phyloP scores from a whole-genome alignment of 1,284 basidiomycete species.

The Marasmius sp. region DNA sequence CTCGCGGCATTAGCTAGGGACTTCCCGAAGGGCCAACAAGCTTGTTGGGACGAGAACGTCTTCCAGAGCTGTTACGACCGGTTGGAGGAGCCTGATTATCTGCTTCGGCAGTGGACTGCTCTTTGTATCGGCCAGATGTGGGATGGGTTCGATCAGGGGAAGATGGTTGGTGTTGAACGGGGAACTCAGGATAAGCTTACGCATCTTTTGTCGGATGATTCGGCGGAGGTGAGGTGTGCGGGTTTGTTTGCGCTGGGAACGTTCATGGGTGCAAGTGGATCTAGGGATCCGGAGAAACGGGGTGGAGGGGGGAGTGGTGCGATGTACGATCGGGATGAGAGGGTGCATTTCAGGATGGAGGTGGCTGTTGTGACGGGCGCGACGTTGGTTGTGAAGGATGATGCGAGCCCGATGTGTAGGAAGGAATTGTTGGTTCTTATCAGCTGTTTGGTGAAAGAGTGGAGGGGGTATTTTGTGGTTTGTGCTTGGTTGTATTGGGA shows the following conservation, averaged over 20 bases:
- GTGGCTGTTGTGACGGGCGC: constrained; percentile 77
- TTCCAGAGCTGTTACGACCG: constrained; percentile 90
- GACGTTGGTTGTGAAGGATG: constrained; percentile 83
- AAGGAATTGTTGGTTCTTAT: constrained; percentile 93
- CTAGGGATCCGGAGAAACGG: constrained; percentile 59
- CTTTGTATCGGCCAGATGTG: constrained; percentile 95
- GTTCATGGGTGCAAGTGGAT: constrained; percentile 88
- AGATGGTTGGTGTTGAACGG: constrained; percentile 80
- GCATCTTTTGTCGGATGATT: constrained; percentile 81
- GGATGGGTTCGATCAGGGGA: constrained; percentile 91
- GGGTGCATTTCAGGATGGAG: constrained; percentile 78
- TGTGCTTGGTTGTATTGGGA: constrained; percentile 97
- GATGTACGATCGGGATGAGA: constrained; percentile 80
- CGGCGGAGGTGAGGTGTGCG: constrained; percentile 91
- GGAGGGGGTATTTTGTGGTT: constrained; percentile 93
- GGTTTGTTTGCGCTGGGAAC: constrained; percentile 92
- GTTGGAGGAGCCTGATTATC: constrained; percentile 87
- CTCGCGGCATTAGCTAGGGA: constrained; percentile 91
- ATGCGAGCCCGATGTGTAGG: constrained; percentile 94
- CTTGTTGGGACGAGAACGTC: constrained; percentile 83
- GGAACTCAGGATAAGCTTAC: constrained; percentile 89
- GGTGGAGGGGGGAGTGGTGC: constrained; percentile 88
- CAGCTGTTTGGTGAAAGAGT: constrained; percentile 92
- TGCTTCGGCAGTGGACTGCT: constrained; percentile 92
- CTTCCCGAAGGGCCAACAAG: constrained; percentile 83